Conservation (phyloP, 768 basidiomycete genomes). For the Kwoniella botswanensis region DNA sequence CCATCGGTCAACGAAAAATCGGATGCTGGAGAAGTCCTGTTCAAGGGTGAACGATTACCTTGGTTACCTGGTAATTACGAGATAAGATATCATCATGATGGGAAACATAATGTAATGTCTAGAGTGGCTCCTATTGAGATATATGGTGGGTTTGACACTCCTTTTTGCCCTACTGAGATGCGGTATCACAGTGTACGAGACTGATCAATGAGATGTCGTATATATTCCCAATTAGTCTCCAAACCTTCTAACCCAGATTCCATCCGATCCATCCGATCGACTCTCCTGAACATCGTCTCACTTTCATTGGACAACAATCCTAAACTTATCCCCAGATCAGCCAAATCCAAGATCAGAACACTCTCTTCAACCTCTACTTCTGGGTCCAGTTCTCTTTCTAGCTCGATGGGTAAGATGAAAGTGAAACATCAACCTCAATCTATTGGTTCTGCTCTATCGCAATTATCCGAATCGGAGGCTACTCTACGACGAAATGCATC, state of each 20-base stretch:
- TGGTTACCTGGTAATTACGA: constrained; percentile 89
- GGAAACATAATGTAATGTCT: constrained; percentile 94
- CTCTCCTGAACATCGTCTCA: constrained; percentile 76
- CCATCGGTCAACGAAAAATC: constrained; percentile 23
- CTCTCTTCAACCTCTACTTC: background rate
- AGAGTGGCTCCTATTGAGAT: constrained; percentile 85
- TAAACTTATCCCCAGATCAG: constrained; percentile 68
- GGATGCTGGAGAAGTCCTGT: constrained; percentile 68
- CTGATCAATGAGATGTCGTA: too few species aligned
- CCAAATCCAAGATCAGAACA: constrained; percentile 58
- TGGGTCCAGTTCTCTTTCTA: background rate
- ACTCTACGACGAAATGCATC: background rate
- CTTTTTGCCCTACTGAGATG: background rate
- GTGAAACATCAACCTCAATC: constrained; percentile 3
- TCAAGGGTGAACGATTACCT: constrained; percentile 78
- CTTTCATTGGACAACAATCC: constrained; percentile 87
- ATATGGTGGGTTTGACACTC: constrained; percentile 67
- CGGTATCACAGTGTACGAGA: too few species aligned
- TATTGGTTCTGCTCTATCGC: constrained; percentile 10
- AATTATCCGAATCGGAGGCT: constrained; percentile 1
- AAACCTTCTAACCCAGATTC: constrained; percentile 67
- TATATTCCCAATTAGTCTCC: constrained; percentile 64
- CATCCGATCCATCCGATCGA: constrained; percentile 69
- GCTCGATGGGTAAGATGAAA: background rate
- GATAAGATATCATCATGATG: constrained; percentile 83